Evolutionary conservation across 164 flowering plant species (phyloP), one percentile per base, ranked within the genome.

Genomic region (Kalanchoe fedtschenkoi): DNA sequence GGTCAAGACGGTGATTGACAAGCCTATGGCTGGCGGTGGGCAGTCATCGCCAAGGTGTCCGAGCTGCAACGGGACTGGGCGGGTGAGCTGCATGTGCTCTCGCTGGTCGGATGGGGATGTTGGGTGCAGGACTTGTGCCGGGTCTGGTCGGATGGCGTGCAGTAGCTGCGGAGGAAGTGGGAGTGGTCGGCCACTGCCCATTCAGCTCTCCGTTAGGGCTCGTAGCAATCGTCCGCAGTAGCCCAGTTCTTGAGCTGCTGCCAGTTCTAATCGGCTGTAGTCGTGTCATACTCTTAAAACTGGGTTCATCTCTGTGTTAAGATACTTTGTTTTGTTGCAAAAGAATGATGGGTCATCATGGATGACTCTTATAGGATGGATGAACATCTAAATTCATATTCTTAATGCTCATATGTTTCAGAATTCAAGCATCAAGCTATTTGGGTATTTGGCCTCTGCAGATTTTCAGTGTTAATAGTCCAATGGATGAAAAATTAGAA

Each of bases 71-170:
- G 98, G 97, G 4, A 79, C 95, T 42, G 98, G 98, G 0, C 78
- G 92, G 22, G 90, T 83, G 59, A 30, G 65, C 28, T 93, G 98
- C 68, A 42, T 88, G 64, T 93, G 98, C 62, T 65, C 81, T 0
- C 83, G 95, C 4, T 92, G 98, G 98, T 88, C 96, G 6, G 96
- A 92, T 65, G 95, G 96, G 13, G 98, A 92, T 58, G 66, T 70
- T 1, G 98, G 98, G 0, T 92, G 98, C 68, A 76, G 96, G 66
- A 77, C 89, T 1, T 92, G 98, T 57, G 68, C 87, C 37, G 93
- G 98, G 16, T 88, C 98, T 1, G 98, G 97, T 44, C 83, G 93
- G 2, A 86, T 68, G 91, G 77, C 70, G 17, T 92, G 96, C 57
- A 77, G 72, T 67, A 92, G 86, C 72, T 92, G 96, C 54, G 98